A percentile compares a stretch with the other conserved stretches of the same genome.
Evolutionary conservation across 2,329 filamentous ascomycete genomes (phyloP).

Genomic region (Furcasterigmium sp.): DNA sequence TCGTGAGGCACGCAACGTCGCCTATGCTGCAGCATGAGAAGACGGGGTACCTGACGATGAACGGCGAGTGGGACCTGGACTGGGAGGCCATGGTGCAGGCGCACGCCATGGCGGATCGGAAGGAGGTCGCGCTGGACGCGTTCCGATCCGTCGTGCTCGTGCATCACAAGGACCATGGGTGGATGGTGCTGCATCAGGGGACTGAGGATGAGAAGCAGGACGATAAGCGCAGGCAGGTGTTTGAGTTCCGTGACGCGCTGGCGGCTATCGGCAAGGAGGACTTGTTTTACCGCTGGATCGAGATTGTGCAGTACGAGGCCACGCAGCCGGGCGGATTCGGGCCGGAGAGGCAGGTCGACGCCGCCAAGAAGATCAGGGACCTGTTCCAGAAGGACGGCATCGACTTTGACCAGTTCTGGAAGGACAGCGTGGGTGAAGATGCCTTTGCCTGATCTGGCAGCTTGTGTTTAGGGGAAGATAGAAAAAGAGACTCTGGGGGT

Average conservation of each 20-base stretch:
- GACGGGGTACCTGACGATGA: conserved; percentile 84
- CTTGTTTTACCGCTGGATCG: conserved; percentile 88
- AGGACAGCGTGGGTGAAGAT: conserved; percentile 47
- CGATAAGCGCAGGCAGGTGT: conserved; percentile 65
- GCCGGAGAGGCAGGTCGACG: conserved; percentile 63
- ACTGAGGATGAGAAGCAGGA: conserved; percentile 49
- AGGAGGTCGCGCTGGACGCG: conserved; percentile 54
- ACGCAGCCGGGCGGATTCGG: conserved; percentile 75
- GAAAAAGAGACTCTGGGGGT: no score
- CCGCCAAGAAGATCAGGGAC: conserved; percentile 68
- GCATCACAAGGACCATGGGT: conserved; percentile 62
- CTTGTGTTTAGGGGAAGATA: no score
- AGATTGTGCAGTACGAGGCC: conserved; percentile 85
- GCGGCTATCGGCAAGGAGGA: conserved; percentile 76
- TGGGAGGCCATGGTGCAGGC: conserved; percentile 76
- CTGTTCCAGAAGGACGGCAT: conserved; percentile 71
- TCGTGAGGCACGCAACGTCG: conserved; percentile 64
- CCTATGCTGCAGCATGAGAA: conserved; percentile 64
- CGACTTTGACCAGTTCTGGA: conserved; percentile 79
- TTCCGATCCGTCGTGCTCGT: conserved; percentile 69
- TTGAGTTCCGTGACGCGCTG: conserved; percentile 74
- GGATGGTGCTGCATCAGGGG: conserved; percentile 58
- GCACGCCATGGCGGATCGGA: conserved; percentile 62
- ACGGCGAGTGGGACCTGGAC: conserved; percentile 81
- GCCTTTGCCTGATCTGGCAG: conserved; percentile 3